These are phyloP conservation scores for Pseudogymnoascus destructans DNA, from an alignment of 2,329 filamentous ascomycete genomes.

Conservation along the genomic window DNA sequence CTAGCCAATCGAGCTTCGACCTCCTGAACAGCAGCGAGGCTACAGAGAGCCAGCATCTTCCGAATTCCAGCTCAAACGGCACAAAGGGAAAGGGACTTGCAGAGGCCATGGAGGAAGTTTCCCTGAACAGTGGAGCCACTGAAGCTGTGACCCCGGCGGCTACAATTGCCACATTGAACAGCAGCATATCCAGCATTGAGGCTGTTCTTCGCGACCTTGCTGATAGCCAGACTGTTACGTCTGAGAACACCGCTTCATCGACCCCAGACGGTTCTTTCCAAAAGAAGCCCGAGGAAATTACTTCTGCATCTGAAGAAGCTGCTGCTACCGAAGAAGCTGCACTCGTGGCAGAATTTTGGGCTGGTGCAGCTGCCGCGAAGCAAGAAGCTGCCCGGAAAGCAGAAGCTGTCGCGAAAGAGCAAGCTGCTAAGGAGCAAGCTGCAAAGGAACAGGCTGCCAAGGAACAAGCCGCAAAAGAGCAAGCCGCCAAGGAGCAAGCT, in stretches of 20 bases:
- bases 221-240: neutral
- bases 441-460: neutral
- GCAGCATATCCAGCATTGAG: neutral
- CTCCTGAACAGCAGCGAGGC: neutral
- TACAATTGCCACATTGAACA: neutral
- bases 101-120: neutral
- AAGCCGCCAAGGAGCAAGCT: neutral
- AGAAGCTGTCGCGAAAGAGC: neutral
- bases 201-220: neutral
- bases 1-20: constrained; percentile 4
- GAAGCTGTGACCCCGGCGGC: neutral
- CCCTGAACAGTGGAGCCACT: neutral
- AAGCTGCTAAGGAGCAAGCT: neutral
- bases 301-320: neutral
- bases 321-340: neutral
- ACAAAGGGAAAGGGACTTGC: constrained; percentile 2
- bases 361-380: neutral
- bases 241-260: neutral
- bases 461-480: neutral
- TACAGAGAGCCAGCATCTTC: neutral
- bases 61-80: neutral
- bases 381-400: neutral
- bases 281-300: neutral
- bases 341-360: neutral
- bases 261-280: neutral